These are phyloP conservation scores for Comarum palustre DNA, from an alignment of 306 rosid species.

Conservation along the genomic window DNA sequence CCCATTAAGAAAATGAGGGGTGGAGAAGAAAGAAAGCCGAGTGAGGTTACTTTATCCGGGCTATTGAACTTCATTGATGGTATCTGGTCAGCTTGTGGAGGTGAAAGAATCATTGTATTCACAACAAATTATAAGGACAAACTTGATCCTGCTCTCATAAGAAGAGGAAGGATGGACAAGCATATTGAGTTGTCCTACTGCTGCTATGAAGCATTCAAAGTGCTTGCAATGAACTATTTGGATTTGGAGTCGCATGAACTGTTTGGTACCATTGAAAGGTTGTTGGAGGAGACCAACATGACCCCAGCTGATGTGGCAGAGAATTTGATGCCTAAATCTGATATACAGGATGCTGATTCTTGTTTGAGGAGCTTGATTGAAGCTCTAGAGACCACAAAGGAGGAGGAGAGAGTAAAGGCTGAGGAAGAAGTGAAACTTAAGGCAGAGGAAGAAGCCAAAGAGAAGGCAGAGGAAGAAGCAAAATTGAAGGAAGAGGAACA, in stretches of 20 bases:
- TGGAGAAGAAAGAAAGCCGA: constrained; percentile 23
- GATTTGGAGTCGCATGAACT: constrained; percentile 37
- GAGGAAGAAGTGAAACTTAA: constrained; percentile 25
- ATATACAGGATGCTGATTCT: constrained; percentile 26
- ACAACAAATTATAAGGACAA: constrained; percentile 56
- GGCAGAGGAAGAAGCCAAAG: constrained; percentile 8
- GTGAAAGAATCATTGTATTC: constrained; percentile 57
- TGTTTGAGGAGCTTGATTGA: constrained; percentile 45
- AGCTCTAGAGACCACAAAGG: constrained; percentile 44
- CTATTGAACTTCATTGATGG: constrained; percentile 66
- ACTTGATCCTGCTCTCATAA: constrained; percentile 57
- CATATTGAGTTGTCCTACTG: constrained; percentile 63
- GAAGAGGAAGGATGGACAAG: constrained; percentile 79
- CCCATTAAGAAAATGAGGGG: constrained; percentile 12
- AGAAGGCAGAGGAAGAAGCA: constrained; percentile 14
- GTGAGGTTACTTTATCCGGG: constrained; percentile 64
- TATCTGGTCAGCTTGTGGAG: constrained; percentile 73
- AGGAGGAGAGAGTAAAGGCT: constrained; percentile 28
- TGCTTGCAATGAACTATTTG: constrained; percentile 58
- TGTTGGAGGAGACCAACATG: constrained; percentile 44
- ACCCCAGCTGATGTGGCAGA: constrained; percentile 72
- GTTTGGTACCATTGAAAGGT: constrained; percentile 30
- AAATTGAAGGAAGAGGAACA: constrained; percentile 7
- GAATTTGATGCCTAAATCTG: constrained; percentile 56
- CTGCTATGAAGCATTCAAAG: constrained; percentile 54